Evolutionary conservation across 2,329 filamentous ascomycete genomes (phyloP), one percentile per base, ranked within the genome.

Genomic region (Coniella lustricola): DNA sequence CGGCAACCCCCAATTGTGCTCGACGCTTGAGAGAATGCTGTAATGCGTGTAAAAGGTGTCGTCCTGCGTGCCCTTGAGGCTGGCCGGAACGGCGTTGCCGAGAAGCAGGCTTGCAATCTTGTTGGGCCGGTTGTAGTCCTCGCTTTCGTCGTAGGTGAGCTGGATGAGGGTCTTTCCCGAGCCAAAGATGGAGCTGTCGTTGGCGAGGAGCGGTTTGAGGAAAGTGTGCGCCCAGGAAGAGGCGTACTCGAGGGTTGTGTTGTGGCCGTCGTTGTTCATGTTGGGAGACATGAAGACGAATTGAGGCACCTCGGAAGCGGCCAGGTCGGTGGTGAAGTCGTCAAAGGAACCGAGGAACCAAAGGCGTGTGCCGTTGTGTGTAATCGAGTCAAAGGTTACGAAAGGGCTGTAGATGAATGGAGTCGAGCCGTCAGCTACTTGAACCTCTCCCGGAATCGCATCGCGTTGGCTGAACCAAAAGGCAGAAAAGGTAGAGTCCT

Each of bases 231-330:
- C 69, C 77, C 77, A 81, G 3, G 65, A 60, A 2, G 74, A 71
- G 3, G 76, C 73, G 40, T 66, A 69, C n/a, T 69, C 69, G 9
- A 81, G 68, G 3, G 69, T 70, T 3, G 72, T 73, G 56, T 81
- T 67, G 56, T 87, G 84, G 13, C 81, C 84, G 57, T 85, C 80
- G 53, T 79, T 77, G 40, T 79, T 73, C 78, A 82, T 81, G 61
- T 83, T 76, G 0, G 79, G 81, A 0, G 75, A 75, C 62, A 82
- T 75, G 62, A 81, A 79, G 34, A 76, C 72, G 66, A 81, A 85
- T 62, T 87, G 83, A 3, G 83, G 83, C 10, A 87, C 70, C 8
- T 66, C 64, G 52, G 79, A 66, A 37, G 69, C 69, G 21, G 69
- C 64, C 20, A 85, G 64, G 54, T 85, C 82, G 7, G 69, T 64